Percentiles rank a stretch among this genome's conserved stretches.
Conservation (phyloP, 495 filamentous ascomycete genomes). For the Lasiosphaeris hirsuta region DNA sequence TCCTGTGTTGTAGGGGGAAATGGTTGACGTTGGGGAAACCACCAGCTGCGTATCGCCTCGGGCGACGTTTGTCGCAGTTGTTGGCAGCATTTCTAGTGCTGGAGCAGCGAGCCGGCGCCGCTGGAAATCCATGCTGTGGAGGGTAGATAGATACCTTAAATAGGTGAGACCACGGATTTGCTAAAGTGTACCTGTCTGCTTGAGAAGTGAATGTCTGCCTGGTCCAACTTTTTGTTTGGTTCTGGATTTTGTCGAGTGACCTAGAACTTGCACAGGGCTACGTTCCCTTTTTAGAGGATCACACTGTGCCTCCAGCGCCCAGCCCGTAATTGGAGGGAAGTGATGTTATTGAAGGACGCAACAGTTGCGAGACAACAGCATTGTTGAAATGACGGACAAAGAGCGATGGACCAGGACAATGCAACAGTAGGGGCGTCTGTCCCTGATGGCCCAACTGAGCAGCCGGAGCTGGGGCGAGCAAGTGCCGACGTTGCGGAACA, state of each 20-base stretch:
- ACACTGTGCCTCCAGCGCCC: too few relatives aligned
- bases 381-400: too few relatives aligned
- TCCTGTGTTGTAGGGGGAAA: conserved; percentile 45
- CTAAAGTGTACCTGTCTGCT: too few relatives aligned
- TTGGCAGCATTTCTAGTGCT: not conserved
- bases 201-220: too few relatives aligned
- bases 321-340: too few relatives aligned
- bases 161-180: too few relatives aligned
- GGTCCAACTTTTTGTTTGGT: conserved; percentile 1
- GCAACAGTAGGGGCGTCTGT: too few relatives aligned
- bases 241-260: not conserved
- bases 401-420: not conserved
- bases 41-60: conserved; percentile 1
- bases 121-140: conserved; percentile 21
- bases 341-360: too few relatives aligned
- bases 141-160: not conserved
- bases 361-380: too few relatives aligned
- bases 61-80: conserved; percentile 5
- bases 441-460: not conserved
- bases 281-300: too few relatives aligned
- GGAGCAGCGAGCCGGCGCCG: conserved; percentile 22
- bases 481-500: conserved; percentile 6
- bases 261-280: too few relatives aligned
- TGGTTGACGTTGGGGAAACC: conserved; percentile 31
- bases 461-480: not conserved